Evolutionary conservation across 371 early-diverging fungal genomes (phyloP).

Genomic region (Mucor ambiguus): DNA sequence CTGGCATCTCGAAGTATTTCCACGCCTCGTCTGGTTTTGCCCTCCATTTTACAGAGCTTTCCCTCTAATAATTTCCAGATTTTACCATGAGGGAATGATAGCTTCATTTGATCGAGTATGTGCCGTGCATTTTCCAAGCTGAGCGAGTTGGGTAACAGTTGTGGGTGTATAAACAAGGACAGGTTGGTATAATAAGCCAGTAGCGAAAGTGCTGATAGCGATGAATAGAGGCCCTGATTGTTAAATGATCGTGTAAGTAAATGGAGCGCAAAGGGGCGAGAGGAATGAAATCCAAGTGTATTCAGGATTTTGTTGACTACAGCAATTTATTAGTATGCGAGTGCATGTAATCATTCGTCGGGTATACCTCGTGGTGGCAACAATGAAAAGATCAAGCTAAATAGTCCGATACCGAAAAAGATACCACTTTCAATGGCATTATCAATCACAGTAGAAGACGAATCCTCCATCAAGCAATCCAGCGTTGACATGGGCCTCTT

Average conservation of each 20-base stretch:
- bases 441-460: constrained; percentile 15
- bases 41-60: constrained; percentile 51
- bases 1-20: constrained; percentile 47
- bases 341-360: background rate
- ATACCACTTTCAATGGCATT: constrained; percentile 46
- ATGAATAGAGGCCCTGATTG: constrained; percentile 40
- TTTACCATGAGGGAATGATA: constrained; percentile 36
- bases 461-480: background rate
- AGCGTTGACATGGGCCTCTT: constrained; percentile 9
- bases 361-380: constrained; percentile 48
- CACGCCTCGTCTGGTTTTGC: constrained; percentile 42
- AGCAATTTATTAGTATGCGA: background rate
- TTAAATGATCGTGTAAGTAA: constrained; percentile 41
- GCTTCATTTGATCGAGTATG: constrained; percentile 45
- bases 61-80: constrained; percentile 53
- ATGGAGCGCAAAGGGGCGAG: constrained; percentile 51
- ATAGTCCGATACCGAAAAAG: constrained; percentile 49
- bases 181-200: constrained; percentile 51
- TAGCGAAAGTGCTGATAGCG: constrained; percentile 42
- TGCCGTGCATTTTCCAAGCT: constrained; percentile 34
- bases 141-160: constrained; percentile 41
- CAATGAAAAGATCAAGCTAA: constrained; percentile 50
- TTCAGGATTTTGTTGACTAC: constrained; percentile 48
- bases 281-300: constrained; percentile 52
- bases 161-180: constrained; percentile 51